These are phyloP conservation scores for Sporothrix globosa DNA, from an alignment of 2,329 filamentous ascomycete species.

Conservation along the genomic window DNA sequence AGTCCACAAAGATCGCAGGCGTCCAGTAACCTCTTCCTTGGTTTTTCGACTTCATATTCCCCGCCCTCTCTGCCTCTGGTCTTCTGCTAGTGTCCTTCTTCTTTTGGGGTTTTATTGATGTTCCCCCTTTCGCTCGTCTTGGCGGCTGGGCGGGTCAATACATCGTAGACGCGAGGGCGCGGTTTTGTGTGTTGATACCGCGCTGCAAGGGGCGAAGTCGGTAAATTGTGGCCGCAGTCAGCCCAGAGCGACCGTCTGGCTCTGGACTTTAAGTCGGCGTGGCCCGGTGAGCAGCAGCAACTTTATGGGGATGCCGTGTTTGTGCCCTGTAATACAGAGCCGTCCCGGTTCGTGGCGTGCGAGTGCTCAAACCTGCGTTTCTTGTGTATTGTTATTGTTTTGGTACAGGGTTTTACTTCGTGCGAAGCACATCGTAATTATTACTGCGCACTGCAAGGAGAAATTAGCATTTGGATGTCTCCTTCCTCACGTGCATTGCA, in stretches of 20 bases:
- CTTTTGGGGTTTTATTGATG: not conserved
- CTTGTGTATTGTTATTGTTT: constrained; percentile 1
- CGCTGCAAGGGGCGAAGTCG: constrained; percentile 30
- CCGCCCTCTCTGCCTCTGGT: not conserved
- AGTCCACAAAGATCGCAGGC: too few species aligned
- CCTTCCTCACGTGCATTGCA: constrained; percentile 5
- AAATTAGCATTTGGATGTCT: not conserved
- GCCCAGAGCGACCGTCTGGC: not conserved
- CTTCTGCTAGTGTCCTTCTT: not conserved
- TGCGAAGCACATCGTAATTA: not conserved
- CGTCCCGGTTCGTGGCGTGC: not conserved
- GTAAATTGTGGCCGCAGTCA: constrained; percentile 19
- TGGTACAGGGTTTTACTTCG: not conserved
- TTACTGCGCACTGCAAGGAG: not conserved
- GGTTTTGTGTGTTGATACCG: constrained; percentile 14
- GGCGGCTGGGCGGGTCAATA: constrained; percentile 10
- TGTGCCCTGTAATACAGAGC: not conserved
- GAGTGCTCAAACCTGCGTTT: not conserved
- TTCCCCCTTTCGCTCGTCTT: not conserved
- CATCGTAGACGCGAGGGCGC: constrained; percentile 6
- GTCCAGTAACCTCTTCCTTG: too few species aligned
- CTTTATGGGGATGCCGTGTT: not conserved
- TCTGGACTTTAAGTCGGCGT: not conserved
- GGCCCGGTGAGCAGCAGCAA: not conserved
- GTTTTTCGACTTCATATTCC: not conserved